These are phyloP conservation scores for Patellifolia procumbens DNA, from an alignment of 179 eudicot genomes.

Conservation along the genomic window DNA sequence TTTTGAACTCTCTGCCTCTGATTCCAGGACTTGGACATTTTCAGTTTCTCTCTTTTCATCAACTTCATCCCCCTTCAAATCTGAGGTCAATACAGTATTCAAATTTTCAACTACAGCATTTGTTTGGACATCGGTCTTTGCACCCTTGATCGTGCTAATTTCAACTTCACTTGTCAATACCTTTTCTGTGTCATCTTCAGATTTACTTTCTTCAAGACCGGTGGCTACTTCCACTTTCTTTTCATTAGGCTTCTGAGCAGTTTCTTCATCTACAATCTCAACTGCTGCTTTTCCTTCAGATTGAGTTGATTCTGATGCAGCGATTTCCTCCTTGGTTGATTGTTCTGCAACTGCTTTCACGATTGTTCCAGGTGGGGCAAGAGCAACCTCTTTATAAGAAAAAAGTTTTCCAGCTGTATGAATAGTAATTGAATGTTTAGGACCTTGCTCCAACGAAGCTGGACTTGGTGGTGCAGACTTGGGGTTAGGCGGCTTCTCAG, in stretches of 20 bases:
- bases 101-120: conserved; percentile 18
- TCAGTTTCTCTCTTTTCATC: conserved; percentile 22
- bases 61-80: conserved; percentile 12
- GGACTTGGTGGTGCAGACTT: conserved; percentile 74
- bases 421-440: conserved; percentile 47
- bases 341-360: conserved; percentile 75
- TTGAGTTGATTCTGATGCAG: conserved; percentile 30
- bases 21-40: conserved; percentile 17
- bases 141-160: conserved; percentile 11
- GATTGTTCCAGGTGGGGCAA: conserved; percentile 90
- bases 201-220: conserved; percentile 30
- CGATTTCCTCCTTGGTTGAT: conserved; percentile 44
- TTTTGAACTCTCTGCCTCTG: conserved; percentile 26
- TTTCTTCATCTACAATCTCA: conserved; percentile 26
- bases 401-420: conserved; percentile 71
- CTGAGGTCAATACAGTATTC: conserved; percentile 14
- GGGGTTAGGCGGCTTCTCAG: conserved; percentile 43
- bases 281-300: conserved; percentile 29
- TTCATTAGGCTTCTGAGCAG: conserved; percentile 37
- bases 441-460: conserved; percentile 48
- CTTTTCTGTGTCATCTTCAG: conserved; percentile 28
- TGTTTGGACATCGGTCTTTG: conserved; percentile 15
- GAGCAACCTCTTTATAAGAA: conserved; percentile 96
- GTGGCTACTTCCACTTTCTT: conserved; percentile 33
- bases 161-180: conserved; percentile 22